Conservation (phyloP, 768 basidiomycete species). For the Dacryopinax primogenitus region DNA sequence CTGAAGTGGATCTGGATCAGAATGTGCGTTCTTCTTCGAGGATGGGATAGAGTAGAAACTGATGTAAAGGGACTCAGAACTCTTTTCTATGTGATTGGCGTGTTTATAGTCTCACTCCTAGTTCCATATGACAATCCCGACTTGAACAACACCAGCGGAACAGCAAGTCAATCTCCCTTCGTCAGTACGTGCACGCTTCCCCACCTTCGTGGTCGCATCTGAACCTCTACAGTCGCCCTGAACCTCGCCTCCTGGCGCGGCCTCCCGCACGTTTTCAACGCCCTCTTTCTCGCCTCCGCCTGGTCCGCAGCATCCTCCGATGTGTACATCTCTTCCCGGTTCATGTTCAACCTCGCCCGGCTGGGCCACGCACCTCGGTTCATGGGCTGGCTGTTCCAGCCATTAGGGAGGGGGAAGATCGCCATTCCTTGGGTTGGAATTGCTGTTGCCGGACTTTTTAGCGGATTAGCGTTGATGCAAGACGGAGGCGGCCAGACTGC, state of each 20-base stretch:
- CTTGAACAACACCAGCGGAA: background rate
- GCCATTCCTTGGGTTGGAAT: slow-evolving; percentile 8
- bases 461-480: background rate
- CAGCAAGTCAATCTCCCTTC: background rate
- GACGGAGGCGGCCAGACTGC: background rate
- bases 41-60: background rate
- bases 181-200: background rate
- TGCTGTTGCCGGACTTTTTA: background rate
- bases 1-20: slow-evolving; percentile 10
- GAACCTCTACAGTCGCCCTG: slow-evolving; percentile 9
- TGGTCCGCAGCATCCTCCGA: slow-evolving; percentile 11
- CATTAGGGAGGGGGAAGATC: background rate
- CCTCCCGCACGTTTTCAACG: background rate
- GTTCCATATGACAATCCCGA: background rate
- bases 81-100: slow-evolving; percentile 10
- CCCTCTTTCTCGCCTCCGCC: slow-evolving; percentile 6
- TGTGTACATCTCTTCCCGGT: slow-evolving; percentile 10
- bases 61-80: background rate
- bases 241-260: background rate
- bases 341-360: background rate
- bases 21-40: slow-evolving; percentile 5
- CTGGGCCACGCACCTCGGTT: slow-evolving; percentile 13
- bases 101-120: slow-evolving; percentile 4
- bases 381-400: background rate
- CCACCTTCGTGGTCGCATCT: background rate